These are phyloP conservation scores for Kurtzmaniella natalensis DNA, from an alignment of 1,139 yeast species.

Conservation along the genomic window DNA sequence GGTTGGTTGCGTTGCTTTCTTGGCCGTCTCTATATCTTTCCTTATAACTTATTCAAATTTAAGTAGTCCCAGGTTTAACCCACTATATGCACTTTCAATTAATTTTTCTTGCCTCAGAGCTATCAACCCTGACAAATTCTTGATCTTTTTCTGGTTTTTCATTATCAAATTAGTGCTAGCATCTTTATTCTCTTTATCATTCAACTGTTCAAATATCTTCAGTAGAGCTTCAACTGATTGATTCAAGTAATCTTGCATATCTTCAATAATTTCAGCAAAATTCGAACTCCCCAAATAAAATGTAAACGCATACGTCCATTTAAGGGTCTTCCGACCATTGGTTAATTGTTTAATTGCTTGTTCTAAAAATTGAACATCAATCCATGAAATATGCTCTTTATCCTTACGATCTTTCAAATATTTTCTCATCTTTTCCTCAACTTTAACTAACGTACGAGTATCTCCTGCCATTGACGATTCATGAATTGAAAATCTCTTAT, in stretches of 20 bases:
- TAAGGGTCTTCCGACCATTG: constrained; percentile 70
- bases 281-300: constrained; percentile 55
- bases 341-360: constrained; percentile 65
- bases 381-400: constrained; percentile 62
- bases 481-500: constrained; percentile 72
- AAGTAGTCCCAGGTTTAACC: constrained; percentile 25
- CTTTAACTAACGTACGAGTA: constrained; percentile 52
- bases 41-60: constrained; percentile 12
- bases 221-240: constrained; percentile 78
- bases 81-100: constrained; percentile 45
- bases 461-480: constrained; percentile 77
- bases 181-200: constrained; percentile 35
- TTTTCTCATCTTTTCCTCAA: constrained; percentile 60
- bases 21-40: not conserved
- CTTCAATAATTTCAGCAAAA: constrained; percentile 62
- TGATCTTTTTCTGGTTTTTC: constrained; percentile 45
- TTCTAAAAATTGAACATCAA: constrained; percentile 78
- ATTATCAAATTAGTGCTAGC: constrained; percentile 26
- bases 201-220: constrained; percentile 58
- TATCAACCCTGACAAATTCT: constrained; percentile 44
- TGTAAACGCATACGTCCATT: constrained; percentile 89
- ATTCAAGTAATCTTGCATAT: constrained; percentile 67
- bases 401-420: constrained; percentile 53
- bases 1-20: no score
- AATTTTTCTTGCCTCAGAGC: constrained; percentile 45